Evolutionary conservation across 2,329 filamentous ascomycete species (phyloP), one percentile per base, ranked within the genome.

Genomic region (Ophiostoma australiae): DNA sequence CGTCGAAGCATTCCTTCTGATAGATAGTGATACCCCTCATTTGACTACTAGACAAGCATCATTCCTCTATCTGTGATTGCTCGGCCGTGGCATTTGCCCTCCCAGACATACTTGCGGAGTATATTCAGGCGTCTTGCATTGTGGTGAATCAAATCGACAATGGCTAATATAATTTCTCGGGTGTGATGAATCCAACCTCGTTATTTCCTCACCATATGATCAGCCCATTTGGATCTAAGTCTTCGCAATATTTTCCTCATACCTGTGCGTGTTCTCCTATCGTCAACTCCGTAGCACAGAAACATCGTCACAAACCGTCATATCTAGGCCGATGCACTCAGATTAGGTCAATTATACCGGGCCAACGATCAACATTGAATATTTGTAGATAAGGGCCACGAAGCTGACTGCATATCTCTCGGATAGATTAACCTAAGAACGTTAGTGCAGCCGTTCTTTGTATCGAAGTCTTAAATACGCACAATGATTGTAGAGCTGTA

Each of bases 391-490:
- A 66, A 66, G 63, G 41, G 35, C 63, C 35, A 23, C 10, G n/a
- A 41, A 23, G 35, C 10, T 31, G 13, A 4, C 23, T 41, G n/a
- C 39, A 39, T 39, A 31, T 44, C 35, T 67, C 11, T 48, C 66
- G 66, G 66, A 27, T 67, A 67, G 66, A 67, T 67, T 67, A 44
- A 44, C 66, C n/a, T 20, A 31, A 48, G 6, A 31, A 17, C 17
- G 66, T 20, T 67, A 67, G 66, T n/a, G 37, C 66, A 67, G 23
- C 66, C 66, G 66, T 44, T 44, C 63, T 66, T 37, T 35, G 31
- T 65, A 65, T 4, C 33, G 35, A 10, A 65, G 15, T 65, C 31
- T 11, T 35, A 15, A 27, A 66, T n/a, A 27, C 1, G 0, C 15
- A 33, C 27, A 31, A 10, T 27, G 27, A 63, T 33, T 13, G 27